Evolutionary conservation across 768 basidiomycete genomes (phyloP).

Genomic region (Auriscalpium vulgare): DNA sequence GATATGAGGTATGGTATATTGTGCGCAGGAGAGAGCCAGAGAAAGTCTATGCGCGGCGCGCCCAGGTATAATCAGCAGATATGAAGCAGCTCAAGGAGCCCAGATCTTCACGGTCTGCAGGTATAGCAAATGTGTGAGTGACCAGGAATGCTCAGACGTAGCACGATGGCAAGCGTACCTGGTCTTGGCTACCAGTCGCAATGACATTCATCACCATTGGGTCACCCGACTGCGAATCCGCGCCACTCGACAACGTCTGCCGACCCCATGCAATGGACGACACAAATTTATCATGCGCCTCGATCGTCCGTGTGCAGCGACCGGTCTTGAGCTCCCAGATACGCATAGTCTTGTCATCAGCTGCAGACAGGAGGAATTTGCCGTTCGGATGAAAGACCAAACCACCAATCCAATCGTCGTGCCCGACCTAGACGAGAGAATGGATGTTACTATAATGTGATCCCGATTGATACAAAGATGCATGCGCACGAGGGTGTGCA

Average conservation of each 20-base stretch:
- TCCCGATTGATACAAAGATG: not conserved
- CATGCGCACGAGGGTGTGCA: conserved; percentile 36
- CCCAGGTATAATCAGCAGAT: not conserved
- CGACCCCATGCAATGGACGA: conserved; percentile 14
- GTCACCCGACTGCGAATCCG: conserved; percentile 8
- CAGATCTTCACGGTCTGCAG: conserved; percentile 16
- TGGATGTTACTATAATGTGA: not conserved
- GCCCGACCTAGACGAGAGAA: conserved; percentile 21
- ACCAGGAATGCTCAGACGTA: not conserved
- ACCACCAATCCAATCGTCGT: conserved; percentile 53
- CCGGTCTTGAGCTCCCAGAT: conserved; percentile 52
- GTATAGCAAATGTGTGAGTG: not conserved
- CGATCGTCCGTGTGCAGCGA: conserved; percentile 29
- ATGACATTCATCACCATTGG: conserved; percentile 13
- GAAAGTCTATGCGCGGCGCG: not conserved
- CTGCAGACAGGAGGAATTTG: conserved; percentile 47
- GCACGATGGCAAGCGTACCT: conserved; percentile 3
- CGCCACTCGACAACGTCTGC: conserved; percentile 3
- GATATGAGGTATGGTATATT: not conserved
- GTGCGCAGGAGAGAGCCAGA: not conserved
- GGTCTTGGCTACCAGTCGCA: conserved; percentile 13
- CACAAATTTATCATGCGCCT: conserved; percentile 15
- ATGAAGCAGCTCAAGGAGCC: conserved; percentile 6
- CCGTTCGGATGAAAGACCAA: conserved; percentile 52
- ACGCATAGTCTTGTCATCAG: conserved; percentile 51